Percentiles rank a stretch among this genome's conserved stretches.
These are phyloP conservation scores for Fusarium dimerum DNA, from an alignment of 2,329 filamentous ascomycete species.

Conservation along the genomic window DNA sequence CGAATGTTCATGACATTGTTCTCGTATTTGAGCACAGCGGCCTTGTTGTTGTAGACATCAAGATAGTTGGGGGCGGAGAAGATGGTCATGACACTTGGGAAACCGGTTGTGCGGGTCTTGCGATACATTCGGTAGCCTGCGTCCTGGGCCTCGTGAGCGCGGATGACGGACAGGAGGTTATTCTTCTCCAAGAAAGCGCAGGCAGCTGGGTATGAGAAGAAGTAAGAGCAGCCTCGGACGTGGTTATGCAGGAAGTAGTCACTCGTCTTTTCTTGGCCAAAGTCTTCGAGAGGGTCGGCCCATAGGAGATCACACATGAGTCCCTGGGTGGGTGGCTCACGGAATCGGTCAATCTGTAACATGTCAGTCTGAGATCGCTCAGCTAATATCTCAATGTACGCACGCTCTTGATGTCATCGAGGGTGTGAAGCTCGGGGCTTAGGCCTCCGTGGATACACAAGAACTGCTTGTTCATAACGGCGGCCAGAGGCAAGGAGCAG, in stretches of 20 bases:
- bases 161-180: conserved; percentile 94
- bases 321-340: conserved; percentile 94
- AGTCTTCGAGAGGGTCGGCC: conserved; percentile 97
- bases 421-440: conserved; percentile 91
- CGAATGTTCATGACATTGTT: conserved; percentile 99
- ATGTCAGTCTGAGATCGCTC: conserved; percentile 13
- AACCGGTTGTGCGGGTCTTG: conserved; percentile 96
- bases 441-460: conserved; percentile 96
- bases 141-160: conserved; percentile 97
- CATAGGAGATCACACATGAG: conserved; percentile 99
- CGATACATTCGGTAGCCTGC: conserved; percentile 99
- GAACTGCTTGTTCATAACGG: conserved; percentile 99
- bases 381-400: conserved; percentile 32
- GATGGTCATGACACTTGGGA: conserved; percentile 99
- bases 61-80: conserved; percentile 99
- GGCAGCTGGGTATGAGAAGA: conserved; percentile 97
- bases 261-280: conserved; percentile 96
- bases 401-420: conserved; percentile 90
- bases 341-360: conserved; percentile 87
- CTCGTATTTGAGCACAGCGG: conserved; percentile 97
- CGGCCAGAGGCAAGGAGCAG: conserved; percentile 88
- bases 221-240: conserved; percentile 97
- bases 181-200: conserved; percentile 99
- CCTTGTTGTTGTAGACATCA: conserved; percentile 99
- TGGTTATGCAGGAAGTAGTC: conserved; percentile 99